A percentile compares a stretch with the other conserved stretches of the same genome.
Evolutionary conservation across 75 land plant genomes (phyloP).

Genomic region (Sequoia sempervirens): DNA sequence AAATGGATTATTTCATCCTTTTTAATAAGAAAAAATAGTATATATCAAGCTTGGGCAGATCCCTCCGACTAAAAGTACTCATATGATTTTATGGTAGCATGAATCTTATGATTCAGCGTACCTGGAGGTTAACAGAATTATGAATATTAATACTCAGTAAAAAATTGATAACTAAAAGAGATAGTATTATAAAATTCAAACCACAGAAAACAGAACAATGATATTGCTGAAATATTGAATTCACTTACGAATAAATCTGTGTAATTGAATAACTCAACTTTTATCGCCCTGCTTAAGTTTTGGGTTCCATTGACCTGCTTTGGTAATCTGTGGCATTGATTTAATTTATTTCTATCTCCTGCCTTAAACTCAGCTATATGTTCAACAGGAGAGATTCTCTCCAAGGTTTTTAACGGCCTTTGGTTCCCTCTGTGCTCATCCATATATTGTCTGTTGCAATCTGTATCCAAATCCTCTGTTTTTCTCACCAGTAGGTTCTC

Average conservation of each 20-base stretch:
- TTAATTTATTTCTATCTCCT: no score
- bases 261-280: background rate
- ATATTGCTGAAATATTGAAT: no score
- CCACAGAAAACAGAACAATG: no score
- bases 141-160: background rate
- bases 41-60: background rate
- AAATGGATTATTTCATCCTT: background rate
- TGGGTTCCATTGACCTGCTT: background rate
- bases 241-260: background rate
- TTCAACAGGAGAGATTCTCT: background rate
- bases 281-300: no score
- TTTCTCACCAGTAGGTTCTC: background rate
- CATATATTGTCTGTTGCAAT: background rate
- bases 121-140: background rate
- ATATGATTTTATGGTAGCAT: background rate
- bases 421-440: background rate
- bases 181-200: no score
- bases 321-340: background rate
- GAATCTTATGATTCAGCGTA: background rate
- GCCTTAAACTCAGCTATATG: background rate
- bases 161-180: no score
- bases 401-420: background rate
- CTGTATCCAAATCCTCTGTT: background rate
- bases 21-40: background rate
- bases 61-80: background rate